Evolutionary conservation across 192 early-diverging fungal genomes (phyloP).

Genomic region (Backusella psychrophila): DNA sequence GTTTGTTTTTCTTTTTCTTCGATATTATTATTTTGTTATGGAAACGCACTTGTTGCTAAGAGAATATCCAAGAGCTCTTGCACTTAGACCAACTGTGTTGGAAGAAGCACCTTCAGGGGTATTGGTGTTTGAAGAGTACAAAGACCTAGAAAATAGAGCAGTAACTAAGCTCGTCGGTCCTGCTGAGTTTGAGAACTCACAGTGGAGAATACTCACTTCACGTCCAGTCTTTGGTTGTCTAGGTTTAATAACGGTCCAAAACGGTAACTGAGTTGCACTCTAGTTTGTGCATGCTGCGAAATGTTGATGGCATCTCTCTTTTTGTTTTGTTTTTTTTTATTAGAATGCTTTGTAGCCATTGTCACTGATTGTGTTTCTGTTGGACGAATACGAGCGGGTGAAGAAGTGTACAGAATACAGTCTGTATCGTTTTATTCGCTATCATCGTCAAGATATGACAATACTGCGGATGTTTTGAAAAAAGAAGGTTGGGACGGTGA

Average conservation of each 20-base stretch:
- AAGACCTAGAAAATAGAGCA: slow-evolving; percentile 24
- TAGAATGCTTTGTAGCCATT: slow-evolving; percentile 69
- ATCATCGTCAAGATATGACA: slow-evolving; percentile 68
- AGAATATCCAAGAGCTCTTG: slow-evolving; percentile 53
- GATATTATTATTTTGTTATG: slow-evolving; percentile 11
- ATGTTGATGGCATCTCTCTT: neutral
- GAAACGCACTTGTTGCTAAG: slow-evolving; percentile 41
- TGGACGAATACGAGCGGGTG: slow-evolving; percentile 56
- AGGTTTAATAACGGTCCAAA: slow-evolving; percentile 46
- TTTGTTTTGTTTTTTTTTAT: slow-evolving; percentile 8
- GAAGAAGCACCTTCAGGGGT: slow-evolving; percentile 34
- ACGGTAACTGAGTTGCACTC: slow-evolving; percentile 40
- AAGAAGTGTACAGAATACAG: slow-evolving; percentile 68
- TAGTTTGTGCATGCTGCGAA: neutral
- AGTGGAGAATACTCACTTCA: slow-evolving; percentile 41
- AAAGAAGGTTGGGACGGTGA: slow-evolving; percentile 38
- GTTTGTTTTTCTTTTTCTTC: neutral
- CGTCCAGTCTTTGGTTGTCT: slow-evolving; percentile 55
- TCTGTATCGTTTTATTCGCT: slow-evolving; percentile 81
- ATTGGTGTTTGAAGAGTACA: slow-evolving; percentile 28
- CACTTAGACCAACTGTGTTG: slow-evolving; percentile 51
- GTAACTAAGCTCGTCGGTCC: slow-evolving; percentile 31
- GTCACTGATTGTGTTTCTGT: slow-evolving; percentile 64
- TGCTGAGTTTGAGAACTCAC: slow-evolving; percentile 36
- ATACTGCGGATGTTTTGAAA: slow-evolving; percentile 31